These are phyloP conservation scores for Epichloe gansuensis DNA, from an alignment of 2,329 filamentous ascomycete genomes.

Conservation along the genomic window DNA sequence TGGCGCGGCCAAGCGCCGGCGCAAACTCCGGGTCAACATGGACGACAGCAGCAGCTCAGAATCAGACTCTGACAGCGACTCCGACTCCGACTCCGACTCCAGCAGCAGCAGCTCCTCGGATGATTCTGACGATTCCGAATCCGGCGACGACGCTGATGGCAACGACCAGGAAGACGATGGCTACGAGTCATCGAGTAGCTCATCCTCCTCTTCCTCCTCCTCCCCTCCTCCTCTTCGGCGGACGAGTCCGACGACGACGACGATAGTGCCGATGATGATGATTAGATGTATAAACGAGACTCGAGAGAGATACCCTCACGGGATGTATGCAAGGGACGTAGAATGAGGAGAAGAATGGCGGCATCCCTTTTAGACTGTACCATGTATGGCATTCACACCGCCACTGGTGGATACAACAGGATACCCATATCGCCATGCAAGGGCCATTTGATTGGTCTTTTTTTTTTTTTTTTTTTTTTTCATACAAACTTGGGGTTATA, in stretches of 20 bases:
- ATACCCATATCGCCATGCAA: conserved; percentile 5
- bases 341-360: neutral
- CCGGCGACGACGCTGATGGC: conserved; percentile 13
- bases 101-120: conserved; percentile 28
- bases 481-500: neutral
- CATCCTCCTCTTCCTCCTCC: conserved; percentile 28
- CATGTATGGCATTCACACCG: conserved; percentile 4
- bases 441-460: neutral
- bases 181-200: conserved; percentile 28
- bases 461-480: neutral
- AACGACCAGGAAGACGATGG: conserved; percentile 8
- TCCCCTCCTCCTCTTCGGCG: conserved; percentile 26
- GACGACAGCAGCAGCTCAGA: conserved; percentile 31
- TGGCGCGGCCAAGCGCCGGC: conserved; percentile 34
- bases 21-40: conserved; percentile 38
- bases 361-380: conserved; percentile 7
- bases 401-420: conserved; percentile 6
- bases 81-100: conserved; percentile 16
- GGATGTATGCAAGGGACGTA: neutral
- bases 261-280: conserved; percentile 5
- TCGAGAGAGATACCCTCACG: neutral
- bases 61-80: conserved; percentile 16
- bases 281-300: conserved; percentile 2
- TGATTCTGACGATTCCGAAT: conserved; percentile 16
- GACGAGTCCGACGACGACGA: conserved; percentile 24